Evolutionary conservation across 1,139 yeast species (phyloP).

Genomic region (Saccharomycopsis hybrid): DNA sequence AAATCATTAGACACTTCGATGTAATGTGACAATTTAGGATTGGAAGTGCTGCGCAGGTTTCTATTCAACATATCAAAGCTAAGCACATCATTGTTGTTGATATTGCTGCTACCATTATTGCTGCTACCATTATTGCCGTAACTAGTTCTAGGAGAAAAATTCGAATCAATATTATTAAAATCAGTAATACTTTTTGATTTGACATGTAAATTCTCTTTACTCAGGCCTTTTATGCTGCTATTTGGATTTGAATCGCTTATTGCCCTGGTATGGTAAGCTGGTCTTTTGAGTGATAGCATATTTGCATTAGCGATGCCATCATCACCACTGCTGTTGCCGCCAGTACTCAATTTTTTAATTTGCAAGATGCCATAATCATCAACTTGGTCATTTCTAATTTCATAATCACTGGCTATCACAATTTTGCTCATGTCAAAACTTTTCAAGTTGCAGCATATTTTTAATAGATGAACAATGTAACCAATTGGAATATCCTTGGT

Average conservation of each 20-base stretch:
- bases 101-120: background rate
- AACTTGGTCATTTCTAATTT: constrained; percentile 28
- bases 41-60: too few species aligned
- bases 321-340: background rate
- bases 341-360: background rate
- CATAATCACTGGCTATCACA: constrained; percentile 54
- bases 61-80: too few species aligned
- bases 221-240: too few species aligned
- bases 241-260: background rate
- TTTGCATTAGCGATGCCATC: constrained; percentile 2
- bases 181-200: constrained; percentile 3
- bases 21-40: too few species aligned
- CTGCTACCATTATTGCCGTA: background rate
- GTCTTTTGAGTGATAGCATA: background rate
- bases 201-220: background rate
- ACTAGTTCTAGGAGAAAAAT: background rate
- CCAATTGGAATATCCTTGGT: constrained; percentile 68
- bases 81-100: background rate
- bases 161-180: background rate
- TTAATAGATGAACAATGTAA: constrained; percentile 51
- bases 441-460: constrained; percentile 50
- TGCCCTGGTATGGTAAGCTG: background rate
- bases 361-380: constrained; percentile 12
- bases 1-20: too few species aligned
- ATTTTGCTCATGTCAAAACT: constrained; percentile 48